Base-by-base conservation (phyloP, 225 moss, liverwort and hornwort genomes). In the Sphagnum contortum region DNA sequence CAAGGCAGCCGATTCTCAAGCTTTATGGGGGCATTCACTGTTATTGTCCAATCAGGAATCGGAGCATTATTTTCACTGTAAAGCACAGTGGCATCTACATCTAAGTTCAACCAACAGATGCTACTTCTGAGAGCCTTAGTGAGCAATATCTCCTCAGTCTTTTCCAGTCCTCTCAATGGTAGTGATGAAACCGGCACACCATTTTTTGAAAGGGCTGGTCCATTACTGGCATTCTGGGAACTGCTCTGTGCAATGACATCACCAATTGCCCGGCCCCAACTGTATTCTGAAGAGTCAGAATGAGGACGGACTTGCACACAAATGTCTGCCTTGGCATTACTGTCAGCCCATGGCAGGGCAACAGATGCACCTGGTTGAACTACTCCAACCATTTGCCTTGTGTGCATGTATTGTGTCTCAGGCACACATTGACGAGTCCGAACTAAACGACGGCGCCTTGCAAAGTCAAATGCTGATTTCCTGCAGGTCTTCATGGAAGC, bases 291-390 rank as follows among this genome's bases (percentile, higher is more conserved):
- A 60, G 85, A 76, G 63, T 87, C 83, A 8, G 81, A 79, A 60
- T 90, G 89, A 50, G 95, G 95, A 47, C 95, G 90, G 48, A 92
- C 87, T 79, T 96, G 95, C 71, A 92, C 81, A 71, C 95, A 96
- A 74, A 92, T 87, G 70, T 96, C 88, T 59, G 87, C 79, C 71
- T 85, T 88, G 9, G 78, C 58, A 71, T 92, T 88, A 67, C 87
- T 80, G 68, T 86, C 84, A 51, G 85, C 78, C 67, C 88, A 80
- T 14, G 95, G 92, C 63, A 96, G 63, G 64, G 88, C 77, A n/a
- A 96, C 72, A 50, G 88, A 88, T 10, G 76, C 73, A 44, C 88
- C 88, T 72, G 95, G 84, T 80, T 85, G 79, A 47, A 92, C 76
- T 48, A 80, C 70, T 66, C 95, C 90, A 48, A 96, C 83, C 57